Evolutionary conservation across 1,284 basidiomycete genomes (phyloP).

Genomic region (Rhizoctonia solani): DNA sequence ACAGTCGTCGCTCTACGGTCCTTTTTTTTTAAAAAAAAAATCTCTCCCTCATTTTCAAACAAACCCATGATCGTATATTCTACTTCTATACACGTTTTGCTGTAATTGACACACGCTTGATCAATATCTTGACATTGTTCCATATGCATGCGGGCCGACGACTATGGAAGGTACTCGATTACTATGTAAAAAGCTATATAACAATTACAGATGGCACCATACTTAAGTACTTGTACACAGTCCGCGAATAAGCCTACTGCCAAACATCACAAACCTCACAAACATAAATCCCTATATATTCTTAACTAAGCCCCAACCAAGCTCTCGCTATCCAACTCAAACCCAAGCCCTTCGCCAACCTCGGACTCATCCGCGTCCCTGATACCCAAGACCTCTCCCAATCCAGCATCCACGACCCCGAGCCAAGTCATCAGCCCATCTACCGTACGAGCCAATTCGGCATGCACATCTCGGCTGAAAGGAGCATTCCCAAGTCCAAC

Average conservation of each 20-base stretch:
- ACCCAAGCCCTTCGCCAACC: conserved; percentile 30
- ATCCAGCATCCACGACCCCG: conserved; percentile 70
- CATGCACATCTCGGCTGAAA: conserved; percentile 66
- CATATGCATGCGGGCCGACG: too few species aligned
- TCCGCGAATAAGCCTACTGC: too few species aligned
- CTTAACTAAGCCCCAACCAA: neutral
- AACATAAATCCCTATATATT: neutral
- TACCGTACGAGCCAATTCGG: conserved; percentile 73
- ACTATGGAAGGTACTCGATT: too few species aligned
- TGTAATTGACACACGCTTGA: too few species aligned
- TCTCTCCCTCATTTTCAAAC: neutral
- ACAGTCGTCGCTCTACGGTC: conserved; percentile 57
- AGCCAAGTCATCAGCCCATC: conserved; percentile 84
- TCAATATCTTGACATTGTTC: too few species aligned
- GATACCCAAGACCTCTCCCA: conserved; percentile 60
- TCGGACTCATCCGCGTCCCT: conserved; percentile 33
- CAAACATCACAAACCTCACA: too few species aligned
- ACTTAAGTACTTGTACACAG: too few species aligned
- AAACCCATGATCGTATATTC: too few species aligned
- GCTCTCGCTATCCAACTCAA: conserved; percentile 15
- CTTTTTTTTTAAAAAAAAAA: conserved; percentile 12
- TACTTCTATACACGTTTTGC: too few species aligned
- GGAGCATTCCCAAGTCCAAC: conserved; percentile 69
- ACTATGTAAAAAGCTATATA: too few species aligned
- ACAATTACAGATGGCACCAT: too few species aligned